Base-by-base conservation (phyloP, 306 rosid genomes). In the Argentina anserina region DNA sequence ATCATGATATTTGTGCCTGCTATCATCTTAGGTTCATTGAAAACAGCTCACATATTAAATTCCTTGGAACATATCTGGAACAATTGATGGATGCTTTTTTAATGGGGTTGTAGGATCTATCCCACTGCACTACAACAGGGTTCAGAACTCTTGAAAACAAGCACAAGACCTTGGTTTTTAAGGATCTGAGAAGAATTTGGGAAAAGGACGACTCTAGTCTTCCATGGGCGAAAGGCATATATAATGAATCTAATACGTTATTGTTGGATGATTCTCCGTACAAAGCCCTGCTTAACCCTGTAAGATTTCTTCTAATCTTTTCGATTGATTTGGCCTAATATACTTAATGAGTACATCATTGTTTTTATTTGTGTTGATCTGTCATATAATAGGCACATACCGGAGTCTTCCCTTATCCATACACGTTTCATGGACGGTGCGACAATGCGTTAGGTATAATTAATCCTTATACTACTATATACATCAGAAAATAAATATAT, bases 251-350 rank as follows among this genome's bases (percentile, higher is more conserved):
- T n/a, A 93, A 93, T 39, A 90, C 98, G 0, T 72, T 90, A 75
- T 76, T 93, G 73, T 53, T 93, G 85, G 98, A 93, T 77, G 98
- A 93, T 84, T 93, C 98, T 52, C 98, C 97, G 0, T 87, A 90
- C 83, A 93, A 93, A 81, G 90, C 90, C 25, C 81, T 90, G 71
- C 90, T 88, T 76, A 93, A 93, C 78, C 96, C 97, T 26, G 96
- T 89, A 83, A 84, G 80, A 14, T 71, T 63, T 31, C 64, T 18
- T 63, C 0, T 4, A 39, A 26, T 9, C 31, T 67, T 25, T 61
- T 26, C 10, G 5, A 70, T 50, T 20, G 39, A 40, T 49, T 58
- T 14, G 29, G 65, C 49, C 59, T 64, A 23, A 31, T 63, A 20
- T 47, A 6, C 0, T 17, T 15, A 1, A 9, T 39, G 17, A 18